phyloP scores from a whole-genome alignment of 2,329 filamentous ascomycete genomes.

The Aspergillus udagawae region DNA sequence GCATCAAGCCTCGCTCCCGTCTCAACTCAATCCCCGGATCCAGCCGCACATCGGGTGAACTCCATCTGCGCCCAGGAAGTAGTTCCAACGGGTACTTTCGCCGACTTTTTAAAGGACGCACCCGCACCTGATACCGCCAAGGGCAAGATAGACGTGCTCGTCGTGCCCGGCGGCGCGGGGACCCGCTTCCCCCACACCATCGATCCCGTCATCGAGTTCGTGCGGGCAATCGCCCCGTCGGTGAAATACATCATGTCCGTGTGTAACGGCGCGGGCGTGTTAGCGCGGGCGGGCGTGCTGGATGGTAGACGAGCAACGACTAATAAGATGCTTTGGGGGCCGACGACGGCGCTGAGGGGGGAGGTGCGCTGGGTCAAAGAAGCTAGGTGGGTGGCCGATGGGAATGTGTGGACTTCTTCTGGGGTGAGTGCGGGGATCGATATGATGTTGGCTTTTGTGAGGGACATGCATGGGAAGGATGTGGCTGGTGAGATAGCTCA shows the following conservation, averaged over 20 bases:
- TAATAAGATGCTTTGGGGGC: conserved; percentile 5
- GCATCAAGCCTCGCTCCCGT: conserved; percentile 2
- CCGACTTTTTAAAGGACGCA: background rate
- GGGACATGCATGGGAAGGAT: conserved; percentile 50
- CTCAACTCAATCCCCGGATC: conserved; percentile 1
- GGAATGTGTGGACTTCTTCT: conserved; percentile 63
- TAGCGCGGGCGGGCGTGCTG: conserved; percentile 3
- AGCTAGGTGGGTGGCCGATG: conserved; percentile 43
- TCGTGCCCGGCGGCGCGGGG: conserved; percentile 2
- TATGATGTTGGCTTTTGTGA: conserved; percentile 56
- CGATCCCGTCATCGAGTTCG: background rate
- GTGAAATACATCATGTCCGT: background rate
- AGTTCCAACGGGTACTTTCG: conserved; percentile 2
- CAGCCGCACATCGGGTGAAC: background rate
- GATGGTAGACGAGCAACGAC: conserved; percentile 6
- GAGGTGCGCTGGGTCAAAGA: conserved; percentile 5
- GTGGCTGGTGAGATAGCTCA: conserved; percentile 48
- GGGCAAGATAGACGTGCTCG: background rate
- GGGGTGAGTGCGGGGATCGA: conserved; percentile 63
- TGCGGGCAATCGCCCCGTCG: background rate
- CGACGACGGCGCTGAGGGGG: background rate
- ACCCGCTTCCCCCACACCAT: background rate
- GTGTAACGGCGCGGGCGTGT: background rate
- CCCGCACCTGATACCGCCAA: background rate
- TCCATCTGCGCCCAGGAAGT: conserved; percentile 2